Conservation (phyloP, 108 stramenopile species). For the Nitzschia sp. region DNA sequence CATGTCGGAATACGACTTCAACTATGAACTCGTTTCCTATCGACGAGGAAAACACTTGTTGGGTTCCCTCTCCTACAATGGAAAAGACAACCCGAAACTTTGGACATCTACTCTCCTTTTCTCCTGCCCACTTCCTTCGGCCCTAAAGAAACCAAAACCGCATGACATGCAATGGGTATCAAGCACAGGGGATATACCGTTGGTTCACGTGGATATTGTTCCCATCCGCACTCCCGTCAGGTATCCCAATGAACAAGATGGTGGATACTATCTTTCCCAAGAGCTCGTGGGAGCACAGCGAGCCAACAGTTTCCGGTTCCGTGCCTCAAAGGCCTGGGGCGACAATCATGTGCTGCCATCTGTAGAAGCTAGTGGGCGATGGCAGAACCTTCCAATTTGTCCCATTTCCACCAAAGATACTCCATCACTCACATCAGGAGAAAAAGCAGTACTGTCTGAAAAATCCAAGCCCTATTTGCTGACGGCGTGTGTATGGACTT, state of each 20-base stretch:
- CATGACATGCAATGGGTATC: not conserved
- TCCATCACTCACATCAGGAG: not conserved
- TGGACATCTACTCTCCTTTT: conserved; percentile 49
- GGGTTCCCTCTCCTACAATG: conserved; percentile 46
- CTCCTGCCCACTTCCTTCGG: conserved; percentile 60
- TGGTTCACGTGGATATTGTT: conserved; percentile 57
- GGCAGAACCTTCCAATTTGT: conserved; percentile 74
- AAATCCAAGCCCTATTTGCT: conserved; percentile 49
- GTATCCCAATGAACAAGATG: conserved; percentile 26
- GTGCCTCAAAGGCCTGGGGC: conserved; percentile 55
- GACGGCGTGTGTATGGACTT: conserved; percentile 71
- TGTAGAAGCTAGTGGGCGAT: conserved; percentile 70
- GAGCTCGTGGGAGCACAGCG: conserved; percentile 8
- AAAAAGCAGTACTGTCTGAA: not conserved
- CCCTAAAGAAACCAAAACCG: not conserved
- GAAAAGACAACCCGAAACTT: conserved; percentile 51
- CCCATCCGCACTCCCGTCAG: conserved; percentile 68
- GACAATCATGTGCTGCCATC: conserved; percentile 51
- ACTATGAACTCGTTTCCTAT: conserved; percentile 63
- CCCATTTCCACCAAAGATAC: not conserved
- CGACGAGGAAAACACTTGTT: conserved; percentile 44
- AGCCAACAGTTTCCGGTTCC: conserved; percentile 22
- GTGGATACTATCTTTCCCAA: conserved; percentile 28
- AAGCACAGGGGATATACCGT: conserved; percentile 1
- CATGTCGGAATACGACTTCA: conserved; percentile 52